Conservation (phyloP, 495 filamentous ascomycete genomes). For the Parathielavia appendiculata region DNA sequence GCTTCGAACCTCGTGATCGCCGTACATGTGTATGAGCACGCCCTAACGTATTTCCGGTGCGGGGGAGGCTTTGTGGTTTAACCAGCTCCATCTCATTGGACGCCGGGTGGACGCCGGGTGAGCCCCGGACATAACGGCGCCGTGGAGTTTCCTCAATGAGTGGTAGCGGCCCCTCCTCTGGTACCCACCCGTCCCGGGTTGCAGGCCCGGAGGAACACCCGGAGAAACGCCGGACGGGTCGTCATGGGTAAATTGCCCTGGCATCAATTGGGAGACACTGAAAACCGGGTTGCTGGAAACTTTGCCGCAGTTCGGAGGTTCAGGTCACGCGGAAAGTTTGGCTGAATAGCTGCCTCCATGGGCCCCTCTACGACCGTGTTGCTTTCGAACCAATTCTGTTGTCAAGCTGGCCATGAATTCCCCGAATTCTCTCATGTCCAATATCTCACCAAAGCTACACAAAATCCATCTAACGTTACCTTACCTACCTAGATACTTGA, state of each 20-base stretch:
- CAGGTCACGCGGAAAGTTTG: no score
- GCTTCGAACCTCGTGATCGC: constrained; percentile 12
- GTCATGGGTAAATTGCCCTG: constrained; percentile 6
- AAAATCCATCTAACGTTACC: no score
- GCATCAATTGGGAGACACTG: background rate
- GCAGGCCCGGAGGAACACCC: constrained; percentile 6
- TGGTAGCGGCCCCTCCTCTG: constrained; percentile 14
- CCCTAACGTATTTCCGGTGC: background rate
- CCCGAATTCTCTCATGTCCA: no score
- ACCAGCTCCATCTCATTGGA: constrained; percentile 21
- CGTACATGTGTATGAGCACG: background rate
- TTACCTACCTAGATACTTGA: no score
- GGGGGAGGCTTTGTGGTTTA: constrained; percentile 12
- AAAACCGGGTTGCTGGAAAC: background rate
- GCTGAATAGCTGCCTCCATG: no score
- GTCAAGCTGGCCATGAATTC: no score
- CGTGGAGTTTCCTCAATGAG: constrained; percentile 14
- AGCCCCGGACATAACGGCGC: constrained; percentile 2
- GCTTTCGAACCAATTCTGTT: background rate
- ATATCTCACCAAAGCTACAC: no score
- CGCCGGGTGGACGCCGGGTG: background rate
- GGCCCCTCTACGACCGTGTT: no score
- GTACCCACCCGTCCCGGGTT: constrained; percentile 15
- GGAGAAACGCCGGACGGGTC: background rate
- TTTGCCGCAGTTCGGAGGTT: no score